Base-by-base conservation (phyloP, 441 rosid species). In the Mallotus repandus region DNA sequence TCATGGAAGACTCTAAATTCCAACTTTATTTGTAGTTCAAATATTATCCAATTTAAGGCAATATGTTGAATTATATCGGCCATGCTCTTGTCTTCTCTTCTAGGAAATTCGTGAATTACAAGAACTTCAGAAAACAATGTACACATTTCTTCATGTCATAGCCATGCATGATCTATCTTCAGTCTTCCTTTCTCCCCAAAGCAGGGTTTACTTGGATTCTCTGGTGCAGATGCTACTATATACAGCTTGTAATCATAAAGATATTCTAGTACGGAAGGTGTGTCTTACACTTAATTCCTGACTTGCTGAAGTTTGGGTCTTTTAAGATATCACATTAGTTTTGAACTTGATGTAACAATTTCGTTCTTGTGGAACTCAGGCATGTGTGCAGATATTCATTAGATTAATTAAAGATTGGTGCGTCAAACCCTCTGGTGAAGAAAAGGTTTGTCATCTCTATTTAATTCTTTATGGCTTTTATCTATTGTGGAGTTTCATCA, bases 351-450 rank as follows among this genome's bases (percentile, higher is more conserved):
- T 60, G 66, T 63, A 43, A 74, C 76, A 52, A 66, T 71, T n/a
- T 63, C 78, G 32, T 63, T 66, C 69, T 15, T 81, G 41, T 70
- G 29, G 41, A 76, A 68, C 74, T 69, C 82, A 95, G 99, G 86
- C 89, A 59, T 89, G 98, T 56, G 98, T 92, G 72, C 98, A 95
- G 85, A 92, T 95, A 76, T 91, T 95, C 82, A 84, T 81, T 66
- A 87, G 89, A 79, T 84, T 95, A 70, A 91, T 91, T 59, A 93
- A 95, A 87, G 99, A 95, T 81, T 92, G 99, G 98, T 86, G 91
- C 64, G 73, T 75, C 52, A 76, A 83, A 77, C 84, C 90, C 63
- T 70, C 72, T 71, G 84, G 76, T 45, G 95, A 88, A 82, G 98
- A 90, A 79, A 91, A 87, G 94, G 98, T 95, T 63, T 60, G 80